Evolutionary conservation across 2,329 filamentous ascomycete species (phyloP), one percentile per base, ranked within the genome.

Genomic region (Exophiala calicioides): DNA sequence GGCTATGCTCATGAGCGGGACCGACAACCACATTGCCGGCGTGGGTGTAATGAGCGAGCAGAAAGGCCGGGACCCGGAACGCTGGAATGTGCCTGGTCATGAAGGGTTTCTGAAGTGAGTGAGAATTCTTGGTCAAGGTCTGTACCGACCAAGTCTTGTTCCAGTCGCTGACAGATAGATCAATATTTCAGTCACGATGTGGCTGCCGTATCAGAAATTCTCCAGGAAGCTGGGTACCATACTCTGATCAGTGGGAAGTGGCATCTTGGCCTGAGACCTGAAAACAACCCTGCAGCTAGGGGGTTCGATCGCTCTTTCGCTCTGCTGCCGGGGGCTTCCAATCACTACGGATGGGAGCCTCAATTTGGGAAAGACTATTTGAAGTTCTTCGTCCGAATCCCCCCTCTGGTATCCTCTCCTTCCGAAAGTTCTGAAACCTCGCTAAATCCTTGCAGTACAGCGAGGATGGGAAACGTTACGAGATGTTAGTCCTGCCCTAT

Each of bases 1-100:
- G 21, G 77, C 80, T 12, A 85, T 84, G 81, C 74, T 84, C 55
- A 77, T 84, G 73, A 82, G 79, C 0, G 80, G 80, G 3, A 83
- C 80, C 10, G 43, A 47, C 37, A 32, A 47, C 31, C 51, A 65
- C 24, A 59, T 66, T 24, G 61, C 59, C 27, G 62, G 63, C 2
- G 30, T 67, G 1, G 64, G 65, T 4, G 43, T 47, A 1, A 56
- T 66, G 59, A 52, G 50, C 3, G 63, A 65, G 40, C 47, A 37
- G 19, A 56, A 55, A 38, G 37, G 69, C 44, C 69, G 68, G 46
- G 67, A 68, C 52, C 44, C 26, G 55, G 52, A 32, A 47, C 55
- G 13, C 47, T 57, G 31, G 51, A 53, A 20, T 55, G 56, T 4
- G 21, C 55, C 61, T 12, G 62, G 64, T 3, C 64, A 68, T 47